A percentile compares a stretch with the other conserved stretches of the same genome.
phyloP scores from a whole-genome alignment of 2,329 filamentous ascomycete genomes.

The Xylogone sp. region DNA sequence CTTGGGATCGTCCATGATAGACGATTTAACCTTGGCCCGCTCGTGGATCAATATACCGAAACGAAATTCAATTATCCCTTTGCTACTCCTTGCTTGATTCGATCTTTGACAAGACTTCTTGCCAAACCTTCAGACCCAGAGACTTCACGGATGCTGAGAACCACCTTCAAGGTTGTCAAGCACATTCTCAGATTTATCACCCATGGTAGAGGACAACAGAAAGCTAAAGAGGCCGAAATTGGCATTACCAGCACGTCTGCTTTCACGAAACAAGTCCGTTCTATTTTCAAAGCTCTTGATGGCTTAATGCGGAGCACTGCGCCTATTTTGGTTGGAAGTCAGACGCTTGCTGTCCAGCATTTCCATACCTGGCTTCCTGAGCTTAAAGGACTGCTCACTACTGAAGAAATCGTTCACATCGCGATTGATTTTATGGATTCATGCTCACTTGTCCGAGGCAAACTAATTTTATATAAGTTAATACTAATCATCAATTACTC shows the following conservation, averaged over 20 bases:
- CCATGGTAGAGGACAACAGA: conserved; percentile 80
- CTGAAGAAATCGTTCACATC: conserved; percentile 84
- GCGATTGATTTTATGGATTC: conserved; percentile 93
- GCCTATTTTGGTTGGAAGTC: conserved; percentile 84
- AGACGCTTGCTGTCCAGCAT: conserved; percentile 92
- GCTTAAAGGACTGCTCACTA: conserved; percentile 68
- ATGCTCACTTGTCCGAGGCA: conserved; percentile 81
- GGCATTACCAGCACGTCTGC: conserved; percentile 73
- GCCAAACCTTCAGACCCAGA: conserved; percentile 80
- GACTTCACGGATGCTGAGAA: conserved; percentile 77
- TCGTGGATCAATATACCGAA: conserved; percentile 90
- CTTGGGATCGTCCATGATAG: conserved; percentile 92
- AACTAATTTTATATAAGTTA: conserved; percentile 87
- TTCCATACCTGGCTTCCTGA: conserved; percentile 98
- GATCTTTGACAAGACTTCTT: conserved; percentile 81
- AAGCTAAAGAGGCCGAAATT: conserved; percentile 81
- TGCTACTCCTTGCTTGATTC: conserved; percentile 80
- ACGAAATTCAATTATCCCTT: conserved; percentile 90
- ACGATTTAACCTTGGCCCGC: conserved; percentile 83
- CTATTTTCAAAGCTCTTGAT: conserved; percentile 87
- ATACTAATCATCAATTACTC: conserved; percentile 91
- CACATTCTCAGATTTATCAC: conserved; percentile 95
- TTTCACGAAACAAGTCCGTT: conserved; percentile 79
- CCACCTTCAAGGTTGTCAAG: conserved; percentile 90
- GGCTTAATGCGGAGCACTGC: conserved; percentile 83